phyloP scores from a whole-genome alignment of 169 alveolate genomes.

The Perkinsus marinus region DNA sequence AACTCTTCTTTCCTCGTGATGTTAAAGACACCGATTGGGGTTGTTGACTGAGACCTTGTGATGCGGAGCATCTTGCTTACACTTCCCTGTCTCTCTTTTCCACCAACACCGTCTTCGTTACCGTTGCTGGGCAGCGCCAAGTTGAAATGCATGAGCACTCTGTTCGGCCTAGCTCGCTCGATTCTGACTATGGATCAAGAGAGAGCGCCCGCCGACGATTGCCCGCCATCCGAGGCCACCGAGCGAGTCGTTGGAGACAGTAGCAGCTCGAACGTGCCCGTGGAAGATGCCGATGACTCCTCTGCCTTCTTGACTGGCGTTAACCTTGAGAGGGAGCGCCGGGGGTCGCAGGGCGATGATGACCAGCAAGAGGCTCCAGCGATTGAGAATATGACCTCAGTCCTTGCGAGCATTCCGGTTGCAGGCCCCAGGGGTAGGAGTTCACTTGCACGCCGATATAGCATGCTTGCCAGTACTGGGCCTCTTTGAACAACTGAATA shows the following conservation, averaged over 20 bases:
- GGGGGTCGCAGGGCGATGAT: neutral
- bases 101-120: no score
- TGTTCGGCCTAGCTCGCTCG: neutral
- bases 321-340: neutral
- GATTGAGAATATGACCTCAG: neutral
- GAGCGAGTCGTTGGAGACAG: neutral
- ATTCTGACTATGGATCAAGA: neutral
- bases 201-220: neutral
- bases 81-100: no score
- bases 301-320: neutral
- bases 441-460: neutral
- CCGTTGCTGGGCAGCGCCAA: no score
- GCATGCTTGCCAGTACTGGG: neutral
- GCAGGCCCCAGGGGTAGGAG: neutral
- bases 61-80: neutral
- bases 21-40: neutral
- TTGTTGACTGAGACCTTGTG: neutral
- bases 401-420: neutral
- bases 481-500: neutral
- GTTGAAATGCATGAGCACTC: neutral
- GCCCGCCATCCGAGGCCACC: neutral
- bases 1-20: neutral
- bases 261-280: neutral
- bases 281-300: neutral
- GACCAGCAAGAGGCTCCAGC: neutral